Evolutionary conservation across 2,329 filamentous ascomycete species (phyloP).

Genomic region (Dactylella cylindrospora): DNA sequence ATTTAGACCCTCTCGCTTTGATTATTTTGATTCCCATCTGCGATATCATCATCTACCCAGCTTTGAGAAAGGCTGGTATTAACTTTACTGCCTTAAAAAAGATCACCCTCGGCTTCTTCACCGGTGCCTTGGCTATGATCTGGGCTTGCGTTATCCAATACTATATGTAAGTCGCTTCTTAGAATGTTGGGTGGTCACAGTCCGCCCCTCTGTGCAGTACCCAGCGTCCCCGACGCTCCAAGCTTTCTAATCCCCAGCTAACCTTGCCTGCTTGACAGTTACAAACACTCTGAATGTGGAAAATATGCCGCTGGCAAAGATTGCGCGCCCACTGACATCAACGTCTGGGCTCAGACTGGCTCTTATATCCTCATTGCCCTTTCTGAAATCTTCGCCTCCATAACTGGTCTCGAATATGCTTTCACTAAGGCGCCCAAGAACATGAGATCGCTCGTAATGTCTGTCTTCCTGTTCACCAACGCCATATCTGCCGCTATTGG

Average conservation of each 20-base stretch:
- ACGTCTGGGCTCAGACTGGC: conserved; percentile 63
- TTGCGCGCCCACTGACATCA: conserved; percentile 60
- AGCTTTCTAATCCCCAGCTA: not conserved
- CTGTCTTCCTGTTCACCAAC: conserved; percentile 69
- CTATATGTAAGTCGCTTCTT: conserved; percentile 31
- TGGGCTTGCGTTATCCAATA: conserved; percentile 55
- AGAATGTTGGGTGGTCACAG: too few relatives aligned
- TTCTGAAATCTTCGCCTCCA: conserved; percentile 61
- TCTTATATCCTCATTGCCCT: conserved; percentile 57
- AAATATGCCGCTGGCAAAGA: conserved; percentile 45
- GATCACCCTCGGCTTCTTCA: conserved; percentile 50
- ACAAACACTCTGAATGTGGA: conserved; percentile 41
- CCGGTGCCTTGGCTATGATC: conserved; percentile 54
- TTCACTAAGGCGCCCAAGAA: conserved; percentile 75
- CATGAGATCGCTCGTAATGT: conserved; percentile 72
- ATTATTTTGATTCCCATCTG: conserved; percentile 49
- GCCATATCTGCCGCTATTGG: conserved; percentile 70
- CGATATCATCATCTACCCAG: conserved; percentile 45
- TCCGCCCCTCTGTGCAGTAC: not conserved
- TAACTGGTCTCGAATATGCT: conserved; percentile 70
- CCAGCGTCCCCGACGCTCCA: not conserved
- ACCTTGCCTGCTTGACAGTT: conserved; percentile 14
- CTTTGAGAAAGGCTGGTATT: conserved; percentile 26
- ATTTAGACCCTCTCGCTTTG: conserved; percentile 49
- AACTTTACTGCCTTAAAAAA: conserved; percentile 49